Percentiles rank a stretch among this genome's conserved stretches.
These are phyloP conservation scores for Asterella californica DNA, from an alignment of 225 moss, liverwort and hornwort genomes.

Conservation along the genomic window DNA sequence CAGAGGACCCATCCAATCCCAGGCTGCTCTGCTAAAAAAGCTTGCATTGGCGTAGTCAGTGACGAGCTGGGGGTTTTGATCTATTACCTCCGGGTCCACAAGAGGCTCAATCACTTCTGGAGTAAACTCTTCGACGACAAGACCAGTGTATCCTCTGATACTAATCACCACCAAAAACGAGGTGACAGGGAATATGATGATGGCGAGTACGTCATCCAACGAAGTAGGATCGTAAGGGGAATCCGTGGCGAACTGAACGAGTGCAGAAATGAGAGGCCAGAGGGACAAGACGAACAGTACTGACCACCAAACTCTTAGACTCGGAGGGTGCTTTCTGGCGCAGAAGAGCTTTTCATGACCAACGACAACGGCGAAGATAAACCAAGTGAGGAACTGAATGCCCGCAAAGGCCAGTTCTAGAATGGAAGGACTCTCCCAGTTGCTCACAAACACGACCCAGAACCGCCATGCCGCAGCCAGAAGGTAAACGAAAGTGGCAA, in stretches of 20 bases:
- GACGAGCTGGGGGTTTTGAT: background rate
- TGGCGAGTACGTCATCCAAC: constrained; percentile 28
- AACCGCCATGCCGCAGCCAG: constrained; percentile 32
- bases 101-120: constrained; percentile 38
- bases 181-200: constrained; percentile 33
- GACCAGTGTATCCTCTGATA: constrained; percentile 38
- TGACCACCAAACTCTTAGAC: constrained; percentile 41
- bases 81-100: constrained; percentile 3
- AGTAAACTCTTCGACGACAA: constrained; percentile 28
- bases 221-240: constrained; percentile 18
- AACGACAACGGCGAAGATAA: constrained; percentile 32
- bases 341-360: constrained; percentile 40
- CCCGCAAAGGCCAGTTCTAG: constrained; percentile 26
- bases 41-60: constrained; percentile 34
- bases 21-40: constrained; percentile 29
- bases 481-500: constrained; percentile 23
- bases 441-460: constrained; percentile 43
- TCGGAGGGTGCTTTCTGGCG: constrained; percentile 28
- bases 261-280: constrained; percentile 32
- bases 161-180: constrained; percentile 33
- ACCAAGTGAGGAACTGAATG: constrained; percentile 34
- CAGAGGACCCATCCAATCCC: constrained; percentile 43
- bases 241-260: constrained; percentile 24
- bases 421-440: constrained; percentile 23
- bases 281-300: constrained; percentile 26